A percentile compares a stretch with the other conserved stretches of the same genome.
phyloP scores from a whole-genome alignment of 805 yeast genomes.

The Yamadazyma olivae region DNA sequence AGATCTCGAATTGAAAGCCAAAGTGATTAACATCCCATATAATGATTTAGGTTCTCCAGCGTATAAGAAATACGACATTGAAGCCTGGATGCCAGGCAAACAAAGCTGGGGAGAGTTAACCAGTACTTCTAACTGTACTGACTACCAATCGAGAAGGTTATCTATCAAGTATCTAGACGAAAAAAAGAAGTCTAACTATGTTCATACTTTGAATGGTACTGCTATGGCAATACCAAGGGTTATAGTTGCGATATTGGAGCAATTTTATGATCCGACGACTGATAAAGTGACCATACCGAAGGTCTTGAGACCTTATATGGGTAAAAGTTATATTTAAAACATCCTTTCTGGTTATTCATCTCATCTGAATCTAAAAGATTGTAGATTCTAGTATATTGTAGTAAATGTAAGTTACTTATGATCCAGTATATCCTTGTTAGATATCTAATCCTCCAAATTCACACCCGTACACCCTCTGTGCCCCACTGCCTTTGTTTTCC shows the following conservation, averaged over 20 bases:
- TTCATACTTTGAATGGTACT: slow-evolving; percentile 90
- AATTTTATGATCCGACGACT: slow-evolving; percentile 60
- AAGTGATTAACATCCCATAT: slow-evolving; percentile 84
- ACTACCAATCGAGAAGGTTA: slow-evolving; percentile 83
- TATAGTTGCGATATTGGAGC: slow-evolving; percentile 86
- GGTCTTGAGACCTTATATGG: slow-evolving; percentile 71
- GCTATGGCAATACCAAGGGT: slow-evolving; percentile 94
- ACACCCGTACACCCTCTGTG: too few relatives aligned
- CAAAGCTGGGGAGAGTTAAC: slow-evolving; percentile 91
- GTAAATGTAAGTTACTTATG: too few relatives aligned
- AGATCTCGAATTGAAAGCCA: slow-evolving; percentile 73
- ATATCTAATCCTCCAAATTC: too few relatives aligned
- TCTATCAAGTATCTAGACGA: slow-evolving; percentile 54
- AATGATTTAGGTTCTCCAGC: slow-evolving; percentile 95
- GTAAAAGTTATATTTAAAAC: slow-evolving; percentile 30
- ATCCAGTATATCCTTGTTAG: too few relatives aligned
- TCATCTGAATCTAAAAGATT: too few relatives aligned
- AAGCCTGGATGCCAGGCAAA: slow-evolving; percentile 98
- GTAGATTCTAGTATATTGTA: too few relatives aligned
- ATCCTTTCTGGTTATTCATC: too few relatives aligned
- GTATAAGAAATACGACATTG: slow-evolving; percentile 84
- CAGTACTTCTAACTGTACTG: slow-evolving; percentile 88
- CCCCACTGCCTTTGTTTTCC: too few relatives aligned
- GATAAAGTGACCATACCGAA: slow-evolving; percentile 61
- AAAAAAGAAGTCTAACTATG: slow-evolving; percentile 42